A percentile compares a stretch with the other conserved stretches of the same genome.
phyloP scores from a whole-genome alignment of 2,329 filamentous ascomycete genomes.

The Cladosporium sp. region DNA sequence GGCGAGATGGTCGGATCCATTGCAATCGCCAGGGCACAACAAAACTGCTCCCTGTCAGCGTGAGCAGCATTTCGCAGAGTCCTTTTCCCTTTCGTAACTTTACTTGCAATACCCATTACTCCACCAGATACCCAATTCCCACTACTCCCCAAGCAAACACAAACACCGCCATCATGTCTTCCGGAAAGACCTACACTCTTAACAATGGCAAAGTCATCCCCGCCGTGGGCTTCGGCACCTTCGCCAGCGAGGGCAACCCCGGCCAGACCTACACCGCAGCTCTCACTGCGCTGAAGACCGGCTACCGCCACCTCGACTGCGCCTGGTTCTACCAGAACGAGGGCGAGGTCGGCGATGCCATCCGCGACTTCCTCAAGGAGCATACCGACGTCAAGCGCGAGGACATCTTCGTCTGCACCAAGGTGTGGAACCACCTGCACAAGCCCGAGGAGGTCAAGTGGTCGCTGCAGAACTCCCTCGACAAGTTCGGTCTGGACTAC shows the following conservation, averaged over 20 bases:
- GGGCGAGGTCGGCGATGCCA: constrained; percentile 54
- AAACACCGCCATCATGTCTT: constrained; percentile 54
- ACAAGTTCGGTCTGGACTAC: constrained; percentile 39
- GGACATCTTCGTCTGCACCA: constrained; percentile 56
- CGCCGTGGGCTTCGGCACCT: constrained; percentile 66
- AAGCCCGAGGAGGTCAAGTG: constrained; percentile 42
- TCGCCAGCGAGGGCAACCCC: constrained; percentile 64
- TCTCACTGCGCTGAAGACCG: constrained; percentile 51
- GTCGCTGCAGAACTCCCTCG: constrained; percentile 39
- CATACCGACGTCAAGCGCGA: constrained; percentile 49
- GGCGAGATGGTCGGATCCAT: background rate
- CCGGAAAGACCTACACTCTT: constrained; percentile 55
- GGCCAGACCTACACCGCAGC: constrained; percentile 61
- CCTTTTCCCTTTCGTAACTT: constrained; percentile 7
- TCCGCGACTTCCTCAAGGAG: constrained; percentile 58
- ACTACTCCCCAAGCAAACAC: background rate
- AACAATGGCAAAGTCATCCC: constrained; percentile 64
- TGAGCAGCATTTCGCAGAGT: background rate
- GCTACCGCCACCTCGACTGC: constrained; percentile 59
- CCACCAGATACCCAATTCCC: background rate
- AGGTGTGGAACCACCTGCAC: constrained; percentile 57
- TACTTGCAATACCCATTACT: constrained; percentile 10
- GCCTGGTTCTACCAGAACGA: constrained; percentile 60
- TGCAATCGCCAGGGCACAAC: constrained; percentile 9
- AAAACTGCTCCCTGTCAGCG: background rate